These are phyloP conservation scores for Lophium mytilinum DNA, from an alignment of 495 filamentous ascomycete species.

Conservation along the genomic window DNA sequence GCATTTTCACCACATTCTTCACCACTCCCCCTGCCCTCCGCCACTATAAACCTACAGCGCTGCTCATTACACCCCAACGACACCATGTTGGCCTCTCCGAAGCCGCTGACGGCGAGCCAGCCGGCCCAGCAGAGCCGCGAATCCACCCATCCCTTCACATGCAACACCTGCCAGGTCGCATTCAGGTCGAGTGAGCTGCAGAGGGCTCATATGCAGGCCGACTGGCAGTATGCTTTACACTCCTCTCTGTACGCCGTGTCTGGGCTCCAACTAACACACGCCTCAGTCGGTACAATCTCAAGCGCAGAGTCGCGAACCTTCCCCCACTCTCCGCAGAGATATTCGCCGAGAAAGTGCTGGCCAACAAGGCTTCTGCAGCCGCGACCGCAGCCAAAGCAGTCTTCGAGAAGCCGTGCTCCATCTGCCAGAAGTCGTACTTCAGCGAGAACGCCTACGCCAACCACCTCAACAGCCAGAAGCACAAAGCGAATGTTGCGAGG, in stretches of 20 bases:
- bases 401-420: conserved; percentile 73
- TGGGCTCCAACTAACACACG: conserved; percentile 1
- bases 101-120: conserved; percentile 5
- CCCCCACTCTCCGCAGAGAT: conserved; percentile 87
- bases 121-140: conserved; percentile 7
- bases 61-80: background rate
- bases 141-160: conserved; percentile 79
- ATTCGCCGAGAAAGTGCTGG: conserved; percentile 95
- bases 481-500: conserved; percentile 58
- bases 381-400: conserved; percentile 82
- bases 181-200: conserved; percentile 92
- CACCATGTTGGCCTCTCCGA: background rate
- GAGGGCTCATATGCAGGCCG: conserved; percentile 87
- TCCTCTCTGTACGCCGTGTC: background rate
- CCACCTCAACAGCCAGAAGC: conserved; percentile 85
- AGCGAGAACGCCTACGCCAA: conserved; percentile 94
- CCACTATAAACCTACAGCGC: background rate
- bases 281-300: conserved; percentile 86
- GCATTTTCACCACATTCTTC: too few species aligned
- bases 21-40: too few species aligned
- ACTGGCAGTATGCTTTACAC: conserved; percentile 79
- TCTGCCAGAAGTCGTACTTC: conserved; percentile 88
- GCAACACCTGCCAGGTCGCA: conserved; percentile 95
- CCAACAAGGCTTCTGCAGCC: conserved; percentile 72
- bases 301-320: conserved; percentile 84